phyloP scores from a whole-genome alignment of 352 stramenopile genomes.

The Pythium insidiosum region DNA sequence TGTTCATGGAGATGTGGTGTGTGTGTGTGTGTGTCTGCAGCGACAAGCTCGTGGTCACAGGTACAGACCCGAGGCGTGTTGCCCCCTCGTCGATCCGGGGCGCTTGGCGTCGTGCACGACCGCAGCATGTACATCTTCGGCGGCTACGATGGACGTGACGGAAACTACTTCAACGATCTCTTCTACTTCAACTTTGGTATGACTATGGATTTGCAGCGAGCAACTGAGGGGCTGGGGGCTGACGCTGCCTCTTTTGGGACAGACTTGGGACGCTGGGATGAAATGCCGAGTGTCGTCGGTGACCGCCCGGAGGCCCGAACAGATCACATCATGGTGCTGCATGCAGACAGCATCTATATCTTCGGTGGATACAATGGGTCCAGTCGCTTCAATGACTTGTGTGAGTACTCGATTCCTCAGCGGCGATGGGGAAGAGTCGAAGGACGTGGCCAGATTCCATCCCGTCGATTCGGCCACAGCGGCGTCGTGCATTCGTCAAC shows the following conservation, averaged over 20 bases:
- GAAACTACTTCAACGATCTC: conserved; percentile 87
- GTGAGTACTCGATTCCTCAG: conserved; percentile 49
- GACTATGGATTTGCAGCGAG: neutral
- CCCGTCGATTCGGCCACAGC: conserved; percentile 75
- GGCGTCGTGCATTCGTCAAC: conserved; percentile 61
- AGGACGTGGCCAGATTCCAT: conserved; percentile 35
- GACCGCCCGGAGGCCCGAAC: conserved; percentile 69
- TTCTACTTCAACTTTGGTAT: conserved; percentile 84
- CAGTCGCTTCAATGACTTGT: conserved; percentile 79
- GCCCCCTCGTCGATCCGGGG: conserved; percentile 64
- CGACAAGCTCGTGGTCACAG: conserved; percentile 58
- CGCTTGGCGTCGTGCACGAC: conserved; percentile 70
- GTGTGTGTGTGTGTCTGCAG: conserved; percentile 1
- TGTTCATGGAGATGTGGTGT: neutral
- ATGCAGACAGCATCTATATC: conserved; percentile 73
- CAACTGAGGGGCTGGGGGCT: too few species aligned
- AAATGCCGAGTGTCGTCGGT: conserved; percentile 59
- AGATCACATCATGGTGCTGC: conserved; percentile 84
- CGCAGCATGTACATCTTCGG: conserved; percentile 87
- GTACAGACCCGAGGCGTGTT: conserved; percentile 55
- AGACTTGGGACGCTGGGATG: conserved; percentile 56
- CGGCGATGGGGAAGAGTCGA: conserved; percentile 52
- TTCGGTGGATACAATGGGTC: conserved; percentile 86
- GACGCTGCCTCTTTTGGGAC: conserved; percentile 1
- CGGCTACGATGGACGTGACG: conserved; percentile 84